Percentiles rank a stretch among this genome's conserved stretches.
These are phyloP conservation scores for Aspergillus sparsus DNA, from an alignment of 495 filamentous ascomycete genomes.

Conservation along the genomic window DNA sequence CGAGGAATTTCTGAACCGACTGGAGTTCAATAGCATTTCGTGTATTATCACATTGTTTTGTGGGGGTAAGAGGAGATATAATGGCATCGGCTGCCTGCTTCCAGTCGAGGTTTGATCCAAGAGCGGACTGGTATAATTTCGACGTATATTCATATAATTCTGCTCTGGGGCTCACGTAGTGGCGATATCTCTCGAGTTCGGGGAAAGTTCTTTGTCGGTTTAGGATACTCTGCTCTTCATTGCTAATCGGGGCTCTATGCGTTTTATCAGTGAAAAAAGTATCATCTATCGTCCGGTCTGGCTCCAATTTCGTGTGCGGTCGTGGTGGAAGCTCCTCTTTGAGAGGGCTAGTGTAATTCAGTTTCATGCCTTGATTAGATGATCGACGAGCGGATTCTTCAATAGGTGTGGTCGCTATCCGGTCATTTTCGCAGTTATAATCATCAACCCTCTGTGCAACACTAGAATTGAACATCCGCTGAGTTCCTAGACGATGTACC, in stretches of 20 bases:
- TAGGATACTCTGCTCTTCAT: not conserved
- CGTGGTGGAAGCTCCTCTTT: not conserved
- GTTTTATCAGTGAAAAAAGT: not conserved
- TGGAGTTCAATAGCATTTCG: constrained; percentile 29
- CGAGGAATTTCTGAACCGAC: constrained; percentile 45
- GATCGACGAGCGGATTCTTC: not conserved
- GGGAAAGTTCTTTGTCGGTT: not conserved
- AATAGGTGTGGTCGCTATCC: constrained; percentile 1
- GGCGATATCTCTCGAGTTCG: constrained; percentile 14
- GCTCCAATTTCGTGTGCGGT: not conserved
- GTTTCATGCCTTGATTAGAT: constrained; percentile 7
- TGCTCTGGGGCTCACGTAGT: constrained; percentile 14
- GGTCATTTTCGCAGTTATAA: constrained; percentile 17
- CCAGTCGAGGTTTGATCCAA: constrained; percentile 26
- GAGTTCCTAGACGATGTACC: constrained; percentile 28
- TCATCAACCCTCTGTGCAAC: constrained; percentile 27
- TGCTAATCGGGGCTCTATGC: not conserved
- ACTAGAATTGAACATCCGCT: constrained; percentile 37
- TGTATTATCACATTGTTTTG: constrained; percentile 35
- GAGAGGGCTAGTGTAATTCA: not conserved
- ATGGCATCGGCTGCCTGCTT: constrained; percentile 65
- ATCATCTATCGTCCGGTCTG: not conserved
- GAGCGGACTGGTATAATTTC: constrained; percentile 22
- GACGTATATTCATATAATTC: constrained; percentile 17
- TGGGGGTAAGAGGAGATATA: constrained; percentile 26